phyloP scores from a whole-genome alignment of 768 basidiomycete genomes.

The Dioszegia hungarica region DNA sequence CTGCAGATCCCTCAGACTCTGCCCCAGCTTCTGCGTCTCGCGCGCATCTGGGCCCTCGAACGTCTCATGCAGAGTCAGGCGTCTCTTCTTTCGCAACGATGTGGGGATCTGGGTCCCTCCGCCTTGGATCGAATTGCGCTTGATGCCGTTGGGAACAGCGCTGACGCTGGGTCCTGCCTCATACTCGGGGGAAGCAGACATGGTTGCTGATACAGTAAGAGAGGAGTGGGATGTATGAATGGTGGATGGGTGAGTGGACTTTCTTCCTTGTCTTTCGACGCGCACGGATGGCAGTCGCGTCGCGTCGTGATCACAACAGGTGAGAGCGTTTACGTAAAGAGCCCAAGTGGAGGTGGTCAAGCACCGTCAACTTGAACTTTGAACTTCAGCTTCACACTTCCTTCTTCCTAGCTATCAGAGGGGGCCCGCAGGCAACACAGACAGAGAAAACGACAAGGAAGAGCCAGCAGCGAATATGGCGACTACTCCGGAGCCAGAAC shows the following conservation, averaged over 20 bases:
- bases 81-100: background rate
- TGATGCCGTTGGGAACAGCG: too few species aligned
- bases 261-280: background rate
- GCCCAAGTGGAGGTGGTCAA: background rate
- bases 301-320: background rate
- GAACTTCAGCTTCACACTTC: background rate
- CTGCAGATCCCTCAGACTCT: slow-evolving; percentile 26
- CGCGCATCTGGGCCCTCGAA: slow-evolving; percentile 20
- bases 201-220: background rate
- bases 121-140: too few species aligned
- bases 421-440: background rate
- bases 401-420: background rate
- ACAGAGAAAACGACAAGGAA: background rate
- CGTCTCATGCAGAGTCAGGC: slow-evolving; percentile 14
- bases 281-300: too few species aligned
- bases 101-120: too few species aligned
- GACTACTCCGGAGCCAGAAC: too few species aligned
- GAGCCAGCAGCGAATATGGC: background rate
- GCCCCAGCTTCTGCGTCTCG: slow-evolving; percentile 20
- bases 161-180: slow-evolving; percentile 3
- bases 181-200: background rate
- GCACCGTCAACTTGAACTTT: background rate
- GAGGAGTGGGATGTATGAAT: background rate
- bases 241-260: background rate
- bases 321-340: background rate